Evolutionary conservation across 371 early-diverging fungal species (phyloP), one percentile per base, ranked within the genome.

Genomic region (Mortierella sp.): DNA sequence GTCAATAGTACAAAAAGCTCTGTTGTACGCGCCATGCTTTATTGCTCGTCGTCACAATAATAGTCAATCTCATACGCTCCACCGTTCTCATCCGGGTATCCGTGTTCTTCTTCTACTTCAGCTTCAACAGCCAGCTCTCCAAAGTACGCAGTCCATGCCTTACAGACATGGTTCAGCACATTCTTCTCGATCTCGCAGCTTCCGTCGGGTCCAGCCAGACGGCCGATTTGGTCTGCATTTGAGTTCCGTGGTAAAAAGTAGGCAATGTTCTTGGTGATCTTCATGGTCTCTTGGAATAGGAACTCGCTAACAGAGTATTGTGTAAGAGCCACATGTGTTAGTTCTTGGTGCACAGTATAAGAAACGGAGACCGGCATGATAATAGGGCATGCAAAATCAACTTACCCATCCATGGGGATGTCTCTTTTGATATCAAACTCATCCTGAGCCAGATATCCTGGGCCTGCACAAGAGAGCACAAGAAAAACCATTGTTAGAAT

Each of bases 221-320:
- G 55, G 9, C 76, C 70, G 26, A 92, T 83, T 79, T 92, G 86
- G 2, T 85, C 63, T 2, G 79, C 70, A 60, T 94, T 84, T 42
- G 90, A 86, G 78, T 94, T 95, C 21, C 93, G 84, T 9, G 98
- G 97, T 63, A 97, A 75, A 81, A 89, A 98, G 67, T 91, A 93
- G 5, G 88, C 91, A 48, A 97, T 86, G 51, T 95, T 92, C 2
- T 75, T 81, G 0, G 95, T 87, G 26, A 96, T 89, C 43, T 80
- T 62, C 7, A 80, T 70, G 6, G 94, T 89, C n/a, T 84, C 62
- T 24, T 86, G 70, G 72, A 88, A 87, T 34, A 96, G 83, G 15
- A 85, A 69, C 28, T 85, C 63, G 1, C 90, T 88, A n/a, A n/a
- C n/a, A n/a, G n/a, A 79, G 27, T 43, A 30, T 26, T 19, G 17